Conservation (phyloP, 1,284 basidiomycete species). For the Waitea zeae region DNA sequence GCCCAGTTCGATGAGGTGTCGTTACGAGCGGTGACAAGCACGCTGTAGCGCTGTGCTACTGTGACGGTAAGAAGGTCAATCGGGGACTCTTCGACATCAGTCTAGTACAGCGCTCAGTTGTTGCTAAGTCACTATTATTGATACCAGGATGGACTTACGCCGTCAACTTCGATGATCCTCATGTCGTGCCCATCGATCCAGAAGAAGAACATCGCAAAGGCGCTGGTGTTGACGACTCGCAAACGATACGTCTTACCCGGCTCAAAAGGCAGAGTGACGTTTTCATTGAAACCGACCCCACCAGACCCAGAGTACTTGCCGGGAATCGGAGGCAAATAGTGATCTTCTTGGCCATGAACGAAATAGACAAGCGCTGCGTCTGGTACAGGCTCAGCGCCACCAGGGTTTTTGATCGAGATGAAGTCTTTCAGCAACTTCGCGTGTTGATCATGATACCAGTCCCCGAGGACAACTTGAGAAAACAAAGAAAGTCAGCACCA, state of each 20-base stretch:
- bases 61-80: constrained; percentile 58
- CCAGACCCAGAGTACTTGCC: constrained; percentile 26
- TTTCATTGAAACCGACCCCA: constrained; percentile 70
- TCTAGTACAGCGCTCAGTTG: constrained; percentile 18
- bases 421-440: constrained; percentile 47
- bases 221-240: constrained; percentile 62
- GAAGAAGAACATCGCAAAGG: constrained; percentile 64
- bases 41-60: constrained; percentile 87
- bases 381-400: constrained; percentile 79
- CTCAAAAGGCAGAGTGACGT: constrained; percentile 70
- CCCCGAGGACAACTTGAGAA: constrained; percentile 17
- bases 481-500: not conserved
- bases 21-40: constrained; percentile 81
- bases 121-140: not conserved
- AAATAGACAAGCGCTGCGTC: constrained; percentile 80
- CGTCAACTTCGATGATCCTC: constrained; percentile 80
- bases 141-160: constrained; percentile 26
- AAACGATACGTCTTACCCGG: constrained; percentile 41
- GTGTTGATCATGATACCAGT: constrained; percentile 80
- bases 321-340: constrained; percentile 46
- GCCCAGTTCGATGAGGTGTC: constrained; percentile 74
- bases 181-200: constrained; percentile 89
- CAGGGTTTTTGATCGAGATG: constrained; percentile 60
- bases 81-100: constrained; percentile 58
- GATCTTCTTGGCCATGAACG: constrained; percentile 37